Evolutionary conservation across 768 basidiomycete species (phyloP), one percentile per base, ranked within the genome.

Genomic region (Dioszegia crocea): DNA sequence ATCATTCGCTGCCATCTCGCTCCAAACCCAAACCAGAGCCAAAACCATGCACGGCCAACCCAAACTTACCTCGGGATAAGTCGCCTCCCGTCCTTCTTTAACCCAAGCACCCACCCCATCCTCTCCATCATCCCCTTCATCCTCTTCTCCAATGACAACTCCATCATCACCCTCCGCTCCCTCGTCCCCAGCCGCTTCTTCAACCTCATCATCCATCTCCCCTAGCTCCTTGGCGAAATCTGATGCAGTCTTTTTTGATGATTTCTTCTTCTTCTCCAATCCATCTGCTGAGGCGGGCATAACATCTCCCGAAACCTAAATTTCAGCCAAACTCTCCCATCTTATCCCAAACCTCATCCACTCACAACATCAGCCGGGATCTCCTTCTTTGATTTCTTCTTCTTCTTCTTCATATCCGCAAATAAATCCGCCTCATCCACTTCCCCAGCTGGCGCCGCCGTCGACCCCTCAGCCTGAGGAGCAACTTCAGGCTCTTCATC

Each of bases 371-470:
- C 79, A 48, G 79, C 67, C 38, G 77, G 72, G 33, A 78, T 76
- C 41, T 77, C 74, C 77, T 79, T 79, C 76, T 77, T 78, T 39
- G 51, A 27, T 74, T 92, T 92, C 80, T 91, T 93, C 82, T 93
- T 93, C 82, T 92, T 94, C 75, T 80, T 81, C 81, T 97, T 96
- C 77, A 97, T 82, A 75, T 97, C 94, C 6, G 88, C 90, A 76
- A 97, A 97, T 59, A 93, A 82, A 67, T 92, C 92, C 61, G 88
- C 90, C 4, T 81, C 81, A 57, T 67, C 72, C 19, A 57, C 19
- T 3, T 31, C 49, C 12, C 29, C 49, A 5, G 31, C 36, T 29
- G 4, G n/a, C n/a, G n/a, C n/a, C 4, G 36, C 68, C 30, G 67
- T 45, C 40, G 63, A 36, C 10, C 58, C 63, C 27, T 52, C 62